These are phyloP conservation scores for Xylaria bambusicola DNA, from an alignment of 495 filamentous ascomycete species.

Conservation along the genomic window DNA sequence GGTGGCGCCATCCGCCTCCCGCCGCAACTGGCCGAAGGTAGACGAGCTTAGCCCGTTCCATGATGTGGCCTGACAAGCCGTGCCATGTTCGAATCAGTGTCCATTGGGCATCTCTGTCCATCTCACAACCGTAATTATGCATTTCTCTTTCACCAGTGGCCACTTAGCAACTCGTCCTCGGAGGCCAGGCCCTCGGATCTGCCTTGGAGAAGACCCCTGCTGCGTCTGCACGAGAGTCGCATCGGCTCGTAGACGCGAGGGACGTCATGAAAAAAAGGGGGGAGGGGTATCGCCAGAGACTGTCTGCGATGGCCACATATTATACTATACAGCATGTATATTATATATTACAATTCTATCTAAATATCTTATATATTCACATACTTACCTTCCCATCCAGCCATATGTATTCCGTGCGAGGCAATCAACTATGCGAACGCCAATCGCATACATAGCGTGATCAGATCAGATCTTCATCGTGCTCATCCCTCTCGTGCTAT, in stretches of 20 bases:
- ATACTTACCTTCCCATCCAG: too few species aligned
- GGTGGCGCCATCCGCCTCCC: conserved; percentile 1
- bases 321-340: not conserved
- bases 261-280: conserved; percentile 11
- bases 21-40: conserved; percentile 18
- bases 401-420: too few species aligned
- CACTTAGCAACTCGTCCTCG: not conserved
- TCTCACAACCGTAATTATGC: conserved; percentile 8
- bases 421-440: too few species aligned
- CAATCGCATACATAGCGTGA: not conserved
- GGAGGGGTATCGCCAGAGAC: not conserved
- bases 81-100: not conserved
- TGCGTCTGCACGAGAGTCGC: not conserved
- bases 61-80: conserved; percentile 5
- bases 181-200: conserved; percentile 5
- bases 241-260: conserved; percentile 5
- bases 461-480: not conserved
- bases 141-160: conserved; percentile 6
- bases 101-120: conserved; percentile 10
- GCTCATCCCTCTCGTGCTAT: not conserved
- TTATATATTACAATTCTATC: too few species aligned
- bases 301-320: not conserved
- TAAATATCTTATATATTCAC: too few species aligned
- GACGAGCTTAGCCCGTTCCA: conserved; percentile 13
- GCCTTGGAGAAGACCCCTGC: not conserved